Conservation (phyloP, 2,329 filamentous ascomycete genomes). For the Ilyonectria robusta region DNA sequence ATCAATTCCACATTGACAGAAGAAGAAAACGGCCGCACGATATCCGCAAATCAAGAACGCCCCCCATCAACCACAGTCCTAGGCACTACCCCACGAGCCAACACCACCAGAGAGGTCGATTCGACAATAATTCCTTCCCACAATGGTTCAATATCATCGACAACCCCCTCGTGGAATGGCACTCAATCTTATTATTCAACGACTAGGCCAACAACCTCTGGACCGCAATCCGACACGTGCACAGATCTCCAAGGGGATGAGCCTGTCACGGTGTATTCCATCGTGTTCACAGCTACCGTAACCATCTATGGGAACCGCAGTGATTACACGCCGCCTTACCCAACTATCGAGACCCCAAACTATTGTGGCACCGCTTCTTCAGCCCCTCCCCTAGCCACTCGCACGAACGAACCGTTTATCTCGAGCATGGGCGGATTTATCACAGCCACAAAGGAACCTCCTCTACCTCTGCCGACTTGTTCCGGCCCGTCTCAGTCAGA, state of each 20-base stretch:
- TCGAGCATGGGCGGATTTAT: conserved; percentile 6
- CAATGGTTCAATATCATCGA: conserved; percentile 15
- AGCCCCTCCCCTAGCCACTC: background rate
- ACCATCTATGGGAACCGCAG: conserved; percentile 62
- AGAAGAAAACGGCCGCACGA: background rate
- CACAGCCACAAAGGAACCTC: conserved; percentile 32
- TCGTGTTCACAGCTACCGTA: conserved; percentile 65
- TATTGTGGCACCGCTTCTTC: conserved; percentile 52
- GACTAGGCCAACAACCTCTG: conserved; percentile 31
- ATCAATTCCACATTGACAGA: background rate
- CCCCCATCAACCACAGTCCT: background rate
- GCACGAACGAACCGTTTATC: background rate
- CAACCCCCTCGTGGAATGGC: conserved; percentile 27
- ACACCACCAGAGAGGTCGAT: background rate
- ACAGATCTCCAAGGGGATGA: conserved; percentile 50
- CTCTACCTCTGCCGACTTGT: conserved; percentile 17
- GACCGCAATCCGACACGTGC: conserved; percentile 48
- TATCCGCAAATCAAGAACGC: background rate
- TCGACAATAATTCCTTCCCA: conserved; percentile 8
- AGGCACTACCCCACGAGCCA: background rate
- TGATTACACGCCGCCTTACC: conserved; percentile 63
- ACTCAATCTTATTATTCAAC: conserved; percentile 28
- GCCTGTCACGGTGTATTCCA: conserved; percentile 57
- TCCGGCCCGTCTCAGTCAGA: background rate
- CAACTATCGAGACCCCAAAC: conserved; percentile 56